These are phyloP conservation scores for Aspergillus ustus DNA, from an alignment of 2,329 filamentous ascomycete genomes.

Conservation along the genomic window DNA sequence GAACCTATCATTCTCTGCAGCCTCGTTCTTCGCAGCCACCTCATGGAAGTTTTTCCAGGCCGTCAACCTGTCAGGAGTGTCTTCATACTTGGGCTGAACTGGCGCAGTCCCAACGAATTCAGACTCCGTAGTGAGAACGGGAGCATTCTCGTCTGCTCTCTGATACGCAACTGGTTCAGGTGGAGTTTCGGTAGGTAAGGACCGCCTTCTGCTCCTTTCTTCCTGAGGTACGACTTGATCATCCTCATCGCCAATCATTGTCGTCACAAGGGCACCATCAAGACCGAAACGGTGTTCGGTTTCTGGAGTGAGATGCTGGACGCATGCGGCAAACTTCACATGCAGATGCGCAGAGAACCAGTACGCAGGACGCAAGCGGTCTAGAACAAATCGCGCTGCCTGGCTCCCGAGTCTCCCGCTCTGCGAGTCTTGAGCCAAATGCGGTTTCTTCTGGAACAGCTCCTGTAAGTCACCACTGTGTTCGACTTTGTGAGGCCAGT, in stretches of 20 bases:
- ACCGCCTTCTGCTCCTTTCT: neutral
- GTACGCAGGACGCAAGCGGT: constrained; percentile 77
- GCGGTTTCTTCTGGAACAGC: constrained; percentile 74
- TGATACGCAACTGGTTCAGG: neutral
- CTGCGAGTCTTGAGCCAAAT: constrained; percentile 75
- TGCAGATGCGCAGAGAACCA: constrained; percentile 97
- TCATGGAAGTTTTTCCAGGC: constrained; percentile 47
- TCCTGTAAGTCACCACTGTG: constrained; percentile 70
- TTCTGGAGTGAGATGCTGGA: constrained; percentile 51
- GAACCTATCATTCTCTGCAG: constrained; percentile 37
- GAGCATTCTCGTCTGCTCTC: neutral
- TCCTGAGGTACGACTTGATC: neutral
- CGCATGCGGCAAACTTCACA: constrained; percentile 75
- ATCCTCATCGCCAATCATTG: constrained; percentile 16
- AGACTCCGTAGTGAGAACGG: neutral
- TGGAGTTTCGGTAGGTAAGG: neutral
- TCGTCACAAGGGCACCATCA: constrained; percentile 26
- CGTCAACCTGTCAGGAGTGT: constrained; percentile 28
- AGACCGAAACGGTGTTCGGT: constrained; percentile 23
- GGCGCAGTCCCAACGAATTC: neutral
- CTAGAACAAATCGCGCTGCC: constrained; percentile 79
- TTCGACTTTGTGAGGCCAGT: constrained; percentile 90
- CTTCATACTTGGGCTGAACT: neutral
- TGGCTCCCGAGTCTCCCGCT: constrained; percentile 77
- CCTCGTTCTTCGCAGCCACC: constrained; percentile 38